Evolutionary conservation across 306 rosid genomes (phyloP).

Genomic region (Fragaria nilgerrensis): DNA sequence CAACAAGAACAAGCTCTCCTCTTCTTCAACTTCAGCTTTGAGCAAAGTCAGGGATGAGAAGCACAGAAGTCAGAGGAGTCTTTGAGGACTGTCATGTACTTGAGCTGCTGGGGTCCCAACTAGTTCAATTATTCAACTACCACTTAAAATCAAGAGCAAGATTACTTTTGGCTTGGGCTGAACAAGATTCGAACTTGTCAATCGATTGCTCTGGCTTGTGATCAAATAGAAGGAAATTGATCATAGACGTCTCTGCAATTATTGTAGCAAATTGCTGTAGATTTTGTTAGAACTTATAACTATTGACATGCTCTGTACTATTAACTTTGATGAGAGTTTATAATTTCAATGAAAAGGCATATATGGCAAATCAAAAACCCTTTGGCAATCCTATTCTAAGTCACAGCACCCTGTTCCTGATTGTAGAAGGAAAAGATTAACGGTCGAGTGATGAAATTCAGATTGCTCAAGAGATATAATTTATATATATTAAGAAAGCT

Average conservation of each 20-base stretch:
- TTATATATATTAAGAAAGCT: not conserved
- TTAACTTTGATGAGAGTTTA: not conserved
- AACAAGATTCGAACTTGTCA: not conserved
- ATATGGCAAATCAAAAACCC: not conserved
- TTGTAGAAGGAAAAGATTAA: no score
- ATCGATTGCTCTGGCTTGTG: not conserved
- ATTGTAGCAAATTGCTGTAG: not conserved
- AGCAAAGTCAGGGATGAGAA: not conserved
- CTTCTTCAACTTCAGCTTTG: conserved; percentile 23
- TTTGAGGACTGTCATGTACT: conserved; percentile 36
- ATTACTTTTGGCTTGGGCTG: not conserved
- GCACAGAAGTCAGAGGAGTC: conserved; percentile 32
- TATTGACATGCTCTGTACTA: not conserved
- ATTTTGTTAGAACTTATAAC: not conserved
- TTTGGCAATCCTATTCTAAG: not conserved
- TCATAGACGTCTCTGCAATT: not conserved
- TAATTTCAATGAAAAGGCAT: not conserved
- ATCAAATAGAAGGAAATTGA: not conserved
- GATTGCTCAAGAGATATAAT: not conserved
- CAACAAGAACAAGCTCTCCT: conserved; percentile 17
- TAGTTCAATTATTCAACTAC: not conserved
- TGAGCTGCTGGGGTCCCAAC: conserved; percentile 45
- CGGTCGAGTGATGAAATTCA: not conserved
- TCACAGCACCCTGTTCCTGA: not conserved
- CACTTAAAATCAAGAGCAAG: not conserved